Evolutionary conservation across 176 grass and related monocot genomes (phyloP), one percentile per base, ranked within the genome.

Genomic region (Oryza australiensis): DNA sequence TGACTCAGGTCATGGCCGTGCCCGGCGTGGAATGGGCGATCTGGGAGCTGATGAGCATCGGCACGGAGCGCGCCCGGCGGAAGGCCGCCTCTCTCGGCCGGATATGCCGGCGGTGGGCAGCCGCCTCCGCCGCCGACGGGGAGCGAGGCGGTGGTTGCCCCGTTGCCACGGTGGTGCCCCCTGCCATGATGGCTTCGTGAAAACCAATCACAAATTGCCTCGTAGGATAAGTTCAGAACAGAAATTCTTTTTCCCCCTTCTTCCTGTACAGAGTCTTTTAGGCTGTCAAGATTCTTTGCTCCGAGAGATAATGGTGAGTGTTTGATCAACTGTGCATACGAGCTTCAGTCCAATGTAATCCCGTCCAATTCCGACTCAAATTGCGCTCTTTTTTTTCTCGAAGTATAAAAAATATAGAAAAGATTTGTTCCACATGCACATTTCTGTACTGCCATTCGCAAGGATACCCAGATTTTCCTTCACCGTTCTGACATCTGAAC

Each of bases 11-110:
- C 22, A 92, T 92, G 78, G 93, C 85, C 10, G 75, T 84, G 41
- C 80, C 93, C 4, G 91, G 96, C n/a, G 89, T 99, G 45, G 96
- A 99, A 80, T 99, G 96, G 93, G 85, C 90, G n/a, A 95, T 99
- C 23, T 99, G 96, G 96, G 96, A 95, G 81, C 81, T 95, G 74
- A 95, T 99, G 96, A 91, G 93, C 35, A 90, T 85, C 9, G 96
- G 96, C 3, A 93, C 96, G 68, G 96, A 99, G 11, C 82, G 96
- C 59, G 96, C 91, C 0, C 65, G 91, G 45, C 86, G 93, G 0
- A 99, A 99, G 96, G 96, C 96, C 3, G 93, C 96, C 46, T 83
- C 96, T 12, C 93, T 99, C 16, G 89, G 96, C 24, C 86, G 96
- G 84, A 93, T 99, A 4, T 99, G 87, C 77, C 92, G 96, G 5